Base-by-base conservation (phyloP, 2,329 filamentous ascomycete genomes). In the Parascedosporium putredinis region DNA sequence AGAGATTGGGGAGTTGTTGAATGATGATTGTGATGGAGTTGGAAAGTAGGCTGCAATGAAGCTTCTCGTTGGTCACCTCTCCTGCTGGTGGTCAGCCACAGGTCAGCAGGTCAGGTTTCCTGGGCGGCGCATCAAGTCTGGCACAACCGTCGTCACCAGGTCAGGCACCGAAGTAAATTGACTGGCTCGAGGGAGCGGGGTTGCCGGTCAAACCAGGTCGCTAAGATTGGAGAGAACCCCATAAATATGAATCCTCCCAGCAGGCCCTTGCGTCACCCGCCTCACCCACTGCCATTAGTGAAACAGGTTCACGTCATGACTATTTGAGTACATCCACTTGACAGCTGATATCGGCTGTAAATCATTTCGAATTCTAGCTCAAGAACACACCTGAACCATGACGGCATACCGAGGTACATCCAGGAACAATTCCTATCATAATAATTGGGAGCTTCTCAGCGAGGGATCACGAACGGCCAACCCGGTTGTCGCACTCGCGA, bases 61-160 rank as follows among this genome's bases (percentile, higher is more conserved):
- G 27, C 27, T 31, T 31, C 27, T 31, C 7, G 27, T 6, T 31
- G 27, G 7, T 12, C 27, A 12, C 7, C 12, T 31, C 6, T 12
- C 7, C 12, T 31, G 27, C n/a, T n/a, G 27, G 27, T 31, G 27
- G 27, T 31, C 27, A 31, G 27, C 27, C 27, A 31, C 27, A 31
- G 27, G 27, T 31, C 27, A 31, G 7, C 27, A 7, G 27, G 27
- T 31, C 27, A 12, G 12, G 27, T 31, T 31, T 31, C 27, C 27
- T 31, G 27, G 27, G 27, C 27, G 6, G 27, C n/a, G n/a, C n/a
- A n/a, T n/a, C n/a, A n/a, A n/a, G n/a, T n/a, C n/a, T 36, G 33
- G 38, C n/a, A 25, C 6, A 10, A 24, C 22, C 42, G 42, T 45
- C 42, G 42, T 45, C 42, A 45, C 42, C 42, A 20, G 42, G 42